Evolutionary conservation across 371 early-diverging fungal genomes (phyloP).

Genomic region (Apophysomyces ossiformis): DNA sequence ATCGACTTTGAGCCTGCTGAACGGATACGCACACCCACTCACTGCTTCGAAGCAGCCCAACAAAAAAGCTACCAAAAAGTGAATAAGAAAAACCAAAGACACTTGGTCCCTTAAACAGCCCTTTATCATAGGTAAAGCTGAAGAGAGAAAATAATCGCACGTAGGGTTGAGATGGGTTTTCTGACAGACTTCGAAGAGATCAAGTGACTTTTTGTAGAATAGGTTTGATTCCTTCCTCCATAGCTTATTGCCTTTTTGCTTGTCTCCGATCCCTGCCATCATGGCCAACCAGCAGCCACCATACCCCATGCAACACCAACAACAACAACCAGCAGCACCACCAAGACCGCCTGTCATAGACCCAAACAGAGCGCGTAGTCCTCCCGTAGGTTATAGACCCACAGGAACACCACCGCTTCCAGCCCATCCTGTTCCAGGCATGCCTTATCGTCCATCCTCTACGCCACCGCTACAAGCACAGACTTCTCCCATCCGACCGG

Average conservation of each 20-base stretch:
- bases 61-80: no score
- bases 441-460: conserved; percentile 18
- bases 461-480: conserved; percentile 17
- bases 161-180: no score
- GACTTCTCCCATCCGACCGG: conserved; percentile 15
- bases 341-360: conserved; percentile 37
- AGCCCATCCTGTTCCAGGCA: conserved; percentile 15
- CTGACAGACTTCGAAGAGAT: neutral
- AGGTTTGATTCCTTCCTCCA: conserved; percentile 1
- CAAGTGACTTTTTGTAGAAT: neutral
- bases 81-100: neutral
- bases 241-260: neutral
- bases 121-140: neutral
- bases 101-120: neutral
- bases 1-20: neutral
- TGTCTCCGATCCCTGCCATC: conserved; percentile 12
- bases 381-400: conserved; percentile 15
- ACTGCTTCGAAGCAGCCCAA: neutral
- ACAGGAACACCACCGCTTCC: conserved; percentile 24
- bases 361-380: conserved; percentile 20
- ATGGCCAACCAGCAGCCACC: conserved; percentile 26
- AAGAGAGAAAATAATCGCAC: neutral
- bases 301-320: conserved; percentile 27
- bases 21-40: neutral
- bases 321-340: neutral